Evolutionary conservation across 2,329 filamentous ascomycete genomes (phyloP), one percentile per base, ranked within the genome.

Genomic region (Colletotrichum tanaceti): DNA sequence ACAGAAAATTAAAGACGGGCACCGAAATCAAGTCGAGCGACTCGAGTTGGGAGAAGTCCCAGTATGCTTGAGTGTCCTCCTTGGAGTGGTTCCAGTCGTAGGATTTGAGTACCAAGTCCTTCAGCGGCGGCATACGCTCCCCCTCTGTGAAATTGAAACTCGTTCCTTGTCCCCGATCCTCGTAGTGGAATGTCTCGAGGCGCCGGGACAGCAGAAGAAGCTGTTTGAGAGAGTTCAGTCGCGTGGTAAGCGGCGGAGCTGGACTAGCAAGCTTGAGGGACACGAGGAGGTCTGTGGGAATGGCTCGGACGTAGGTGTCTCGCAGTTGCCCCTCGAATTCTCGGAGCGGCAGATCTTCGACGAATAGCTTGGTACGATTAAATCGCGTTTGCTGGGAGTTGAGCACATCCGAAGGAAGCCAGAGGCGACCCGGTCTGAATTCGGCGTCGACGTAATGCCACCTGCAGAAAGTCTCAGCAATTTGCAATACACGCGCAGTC

Each of bases 71-170:
- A 5, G 83, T 82, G 4, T 79, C 79, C 3, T 77, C 74, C 0
- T 71, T 55, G 1, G 74, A 74, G 70, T 86, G 84, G 11, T 78
- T 75, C 84, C 84, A 86, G 74, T 85, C 81, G 70, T 86, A 86
- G 1, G 81, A 84, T 57, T 78, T 79, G 44, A 86, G 74, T 1
- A 73, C 74, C 4, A 86, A 74, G 9, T 82, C 78, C 22, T 72
- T 72, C 5, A 86, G 72, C 0, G 83, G 74, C 1, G 84, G 84
- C 28, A 86, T 73, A 13, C 80, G 76, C 63, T 86, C 83, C 20
- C 73, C 74, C 0, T 68, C 69, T 0, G 61, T 46, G 39, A 86
- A 85, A 2, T 68, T 68, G 71, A 86, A 85, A 52, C 75, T 79
- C 16, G 80, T 83, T 4, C 83, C 83, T 62, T 83, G 81, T 1